A percentile compares a stretch with the other conserved stretches of the same genome.
These are phyloP conservation scores for Boletus albobrunnescens DNA, from an alignment of 1,284 basidiomycete species.

Conservation along the genomic window DNA sequence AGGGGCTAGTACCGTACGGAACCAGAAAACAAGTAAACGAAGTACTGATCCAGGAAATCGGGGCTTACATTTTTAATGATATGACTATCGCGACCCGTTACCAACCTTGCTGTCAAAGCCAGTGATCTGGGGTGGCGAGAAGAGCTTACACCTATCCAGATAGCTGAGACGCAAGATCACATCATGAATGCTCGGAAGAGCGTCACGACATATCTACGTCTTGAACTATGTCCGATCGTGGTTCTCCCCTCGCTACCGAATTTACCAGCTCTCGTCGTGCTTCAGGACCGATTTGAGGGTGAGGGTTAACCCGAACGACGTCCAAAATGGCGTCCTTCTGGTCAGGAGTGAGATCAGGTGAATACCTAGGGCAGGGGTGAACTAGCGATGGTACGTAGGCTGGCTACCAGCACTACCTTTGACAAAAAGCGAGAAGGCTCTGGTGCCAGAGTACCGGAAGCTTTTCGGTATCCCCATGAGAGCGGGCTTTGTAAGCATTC, in stretches of 20 bases:
- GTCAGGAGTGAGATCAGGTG: conserved; percentile 93
- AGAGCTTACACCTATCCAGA: background rate
- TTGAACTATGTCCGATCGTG: conserved; percentile 48
- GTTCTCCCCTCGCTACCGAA: conserved; percentile 70
- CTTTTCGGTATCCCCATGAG: conserved; percentile 63
- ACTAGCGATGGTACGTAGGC: background rate
- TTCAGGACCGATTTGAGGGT: conserved; percentile 87
- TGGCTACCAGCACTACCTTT: conserved; percentile 59
- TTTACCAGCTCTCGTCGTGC: conserved; percentile 83
- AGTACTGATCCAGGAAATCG: no score
- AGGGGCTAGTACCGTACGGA: no score
- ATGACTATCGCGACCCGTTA: background rate
- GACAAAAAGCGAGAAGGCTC: conserved; percentile 89
- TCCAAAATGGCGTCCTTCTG: conserved; percentile 98
- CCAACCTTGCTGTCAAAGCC: no score
- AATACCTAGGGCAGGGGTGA: conserved; percentile 60
- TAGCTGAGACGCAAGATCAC: background rate
- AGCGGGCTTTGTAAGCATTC: conserved; percentile 77
- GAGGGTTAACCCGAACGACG: conserved; percentile 82
- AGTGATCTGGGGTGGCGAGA: background rate
- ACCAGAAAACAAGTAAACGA: no score
- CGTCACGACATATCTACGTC: conserved; percentile 58
- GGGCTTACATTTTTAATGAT: background rate
- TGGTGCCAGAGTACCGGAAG: conserved; percentile 99
- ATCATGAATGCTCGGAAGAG: background rate